Evolutionary conservation across 345 rosid species (phyloP).

Genomic region (Nasturtium officinale): DNA sequence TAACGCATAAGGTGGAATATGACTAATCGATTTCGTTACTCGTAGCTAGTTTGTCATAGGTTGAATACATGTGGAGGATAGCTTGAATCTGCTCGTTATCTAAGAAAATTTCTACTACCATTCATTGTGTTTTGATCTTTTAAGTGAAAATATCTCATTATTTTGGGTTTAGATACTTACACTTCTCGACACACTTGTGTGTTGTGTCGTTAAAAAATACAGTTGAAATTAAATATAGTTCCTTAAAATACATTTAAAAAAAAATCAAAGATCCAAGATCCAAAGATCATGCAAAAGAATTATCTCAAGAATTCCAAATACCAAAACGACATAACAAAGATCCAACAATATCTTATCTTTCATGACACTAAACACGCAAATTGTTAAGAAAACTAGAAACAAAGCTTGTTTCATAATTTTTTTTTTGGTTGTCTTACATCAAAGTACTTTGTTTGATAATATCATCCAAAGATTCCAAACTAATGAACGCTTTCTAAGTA

Average conservation of each 20-base stretch:
- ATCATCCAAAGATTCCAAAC: slow-evolving; percentile 26
- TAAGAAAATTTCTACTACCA: not conserved
- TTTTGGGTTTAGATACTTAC: slow-evolving; percentile 14
- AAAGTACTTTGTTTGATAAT: slow-evolving; percentile 32
- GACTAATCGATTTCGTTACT: not conserved
- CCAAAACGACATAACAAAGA: slow-evolving; percentile 28
- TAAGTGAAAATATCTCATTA: slow-evolving; percentile 15
- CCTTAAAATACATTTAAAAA: slow-evolving; percentile 9
- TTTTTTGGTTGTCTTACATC: slow-evolving; percentile 20
- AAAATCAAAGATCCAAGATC: slow-evolving; percentile 35
- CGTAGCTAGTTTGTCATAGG: not conserved
- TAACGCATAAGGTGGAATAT: not conserved
- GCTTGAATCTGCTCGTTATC: not conserved
- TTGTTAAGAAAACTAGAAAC: slow-evolving; percentile 17
- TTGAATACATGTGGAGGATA: not conserved
- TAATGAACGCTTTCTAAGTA: slow-evolving; percentile 17
- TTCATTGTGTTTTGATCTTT: not conserved
- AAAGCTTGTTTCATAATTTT: slow-evolving; percentile 18
- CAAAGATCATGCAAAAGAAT: slow-evolving; percentile 43
- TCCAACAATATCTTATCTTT: slow-evolving; percentile 21
- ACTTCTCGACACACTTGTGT: slow-evolving; percentile 4
- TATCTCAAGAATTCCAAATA: slow-evolving; percentile 35
- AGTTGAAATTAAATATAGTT: slow-evolving; percentile 36
- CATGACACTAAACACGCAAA: not conserved
- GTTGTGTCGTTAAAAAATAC: slow-evolving; percentile 26